Evolutionary conservation across 129 eudicot species (phyloP).

Genomic region (Lactuca sativa): DNA sequence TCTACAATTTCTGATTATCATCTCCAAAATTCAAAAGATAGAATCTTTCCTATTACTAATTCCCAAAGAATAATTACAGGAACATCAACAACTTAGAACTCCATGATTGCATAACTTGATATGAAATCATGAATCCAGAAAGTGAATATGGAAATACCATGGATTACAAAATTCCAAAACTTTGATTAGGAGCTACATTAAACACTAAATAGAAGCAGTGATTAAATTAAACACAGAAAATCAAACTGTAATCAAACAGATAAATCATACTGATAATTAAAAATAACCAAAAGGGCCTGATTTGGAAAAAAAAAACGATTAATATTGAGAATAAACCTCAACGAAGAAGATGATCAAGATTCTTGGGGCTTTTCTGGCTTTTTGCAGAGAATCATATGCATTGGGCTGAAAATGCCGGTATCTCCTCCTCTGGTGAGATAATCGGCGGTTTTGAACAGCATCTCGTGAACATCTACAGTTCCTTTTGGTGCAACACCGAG

Average conservation of each 20-base stretch:
- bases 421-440: slow-evolving; percentile 78
- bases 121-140: background rate
- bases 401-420: slow-evolving; percentile 74
- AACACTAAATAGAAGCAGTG: slow-evolving; percentile 17
- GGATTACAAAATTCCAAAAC: slow-evolving; percentile 2
- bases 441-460: slow-evolving; percentile 88
- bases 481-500: slow-evolving; percentile 93
- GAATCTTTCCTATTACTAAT: background rate
- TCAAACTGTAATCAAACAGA: slow-evolving; percentile 24
- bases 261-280: slow-evolving; percentile 28
- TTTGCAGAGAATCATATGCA: slow-evolving; percentile 92
- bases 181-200: background rate
- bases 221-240: slow-evolving; percentile 22
- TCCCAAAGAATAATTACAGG: no score
- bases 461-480: slow-evolving; percentile 81
- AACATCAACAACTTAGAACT: no score
- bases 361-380: slow-evolving; percentile 51
- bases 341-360: slow-evolving; percentile 19
- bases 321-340: slow-evolving; percentile 33
- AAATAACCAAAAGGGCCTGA: slow-evolving; percentile 9
- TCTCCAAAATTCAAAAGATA: slow-evolving; percentile 17
- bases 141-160: background rate
- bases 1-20: slow-evolving; percentile 23
- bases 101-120: background rate
- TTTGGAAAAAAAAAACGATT: slow-evolving; percentile 1